A percentile compares a stretch with the other conserved stretches of the same genome.
These are phyloP conservation scores for Choricystis sp. DNA, from an alignment of 139 green algal genomes.

Conservation along the genomic window DNA sequence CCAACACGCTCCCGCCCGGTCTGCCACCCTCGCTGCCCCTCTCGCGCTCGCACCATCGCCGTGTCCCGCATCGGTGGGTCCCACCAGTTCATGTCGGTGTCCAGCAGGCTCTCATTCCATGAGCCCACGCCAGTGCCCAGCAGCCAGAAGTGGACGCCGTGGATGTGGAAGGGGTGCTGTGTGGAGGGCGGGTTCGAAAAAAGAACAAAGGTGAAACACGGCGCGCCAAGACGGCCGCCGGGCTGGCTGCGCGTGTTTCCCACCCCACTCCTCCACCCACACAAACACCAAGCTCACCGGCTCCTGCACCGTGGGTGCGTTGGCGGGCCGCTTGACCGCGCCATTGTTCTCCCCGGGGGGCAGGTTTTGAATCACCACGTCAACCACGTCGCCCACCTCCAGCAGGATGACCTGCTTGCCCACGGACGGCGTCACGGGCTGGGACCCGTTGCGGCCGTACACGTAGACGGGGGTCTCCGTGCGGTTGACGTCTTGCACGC, in stretches of 20 bases:
- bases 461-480: background rate
- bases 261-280: too few relatives aligned
- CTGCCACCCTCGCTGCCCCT: too few relatives aligned
- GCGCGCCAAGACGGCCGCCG: too few relatives aligned
- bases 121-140: slow-evolving; percentile 18
- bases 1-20: too few relatives aligned
- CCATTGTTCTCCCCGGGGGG: slow-evolving; percentile 19
- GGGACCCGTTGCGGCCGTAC: background rate
- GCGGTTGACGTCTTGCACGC: background rate
- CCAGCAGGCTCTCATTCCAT: slow-evolving; percentile 10
- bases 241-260: too few relatives aligned
- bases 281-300: too few relatives aligned
- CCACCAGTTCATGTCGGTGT: slow-evolving; percentile 10
- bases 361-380: slow-evolving; percentile 30
- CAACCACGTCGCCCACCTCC: slow-evolving; percentile 13
- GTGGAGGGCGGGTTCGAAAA: too few relatives aligned
- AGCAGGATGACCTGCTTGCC: slow-evolving; percentile 21
- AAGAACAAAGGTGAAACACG: too few relatives aligned
- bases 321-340: slow-evolving; percentile 15
- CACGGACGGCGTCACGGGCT: slow-evolving; percentile 11
- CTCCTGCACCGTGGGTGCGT: too few relatives aligned
- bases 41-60: too few relatives aligned
- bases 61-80: slow-evolving; percentile 27
- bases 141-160: slow-evolving; percentile 50
- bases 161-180: slow-evolving; percentile 57